Conservation (phyloP, 139 green algal species). For the Coccomyxa sp. region DNA sequence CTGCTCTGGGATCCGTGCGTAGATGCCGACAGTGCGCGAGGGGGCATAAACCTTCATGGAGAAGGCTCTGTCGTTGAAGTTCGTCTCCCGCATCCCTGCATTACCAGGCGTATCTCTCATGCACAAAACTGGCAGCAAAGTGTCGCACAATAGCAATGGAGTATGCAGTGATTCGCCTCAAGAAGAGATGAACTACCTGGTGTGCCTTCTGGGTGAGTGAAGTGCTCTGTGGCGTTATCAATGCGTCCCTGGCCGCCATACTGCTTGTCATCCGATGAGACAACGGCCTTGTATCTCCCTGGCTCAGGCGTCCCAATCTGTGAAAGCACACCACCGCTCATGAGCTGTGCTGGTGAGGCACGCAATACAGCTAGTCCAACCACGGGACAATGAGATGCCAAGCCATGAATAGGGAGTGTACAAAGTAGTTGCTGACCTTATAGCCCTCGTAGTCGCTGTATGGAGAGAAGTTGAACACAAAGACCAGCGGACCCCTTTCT, state of each 20-base stretch:
- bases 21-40: constrained; percentile 54
- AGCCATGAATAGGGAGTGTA: neutral
- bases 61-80: constrained; percentile 47
- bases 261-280: constrained; percentile 81
- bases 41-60: constrained; percentile 56
- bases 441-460: constrained; percentile 65
- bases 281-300: constrained; percentile 79
- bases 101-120: neutral
- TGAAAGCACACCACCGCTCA: neutral
- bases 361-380: neutral
- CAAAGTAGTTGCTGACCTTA: constrained; percentile 32
- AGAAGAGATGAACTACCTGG: constrained; percentile 11
- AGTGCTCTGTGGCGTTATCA: constrained; percentile 68
- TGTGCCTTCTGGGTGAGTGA: constrained; percentile 50
- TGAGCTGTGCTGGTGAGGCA: neutral
- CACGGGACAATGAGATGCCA: neutral
- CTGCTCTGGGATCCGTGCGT: constrained; percentile 20
- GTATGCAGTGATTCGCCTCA: neutral
- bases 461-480: constrained; percentile 95
- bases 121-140: too few species aligned
- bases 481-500: constrained; percentile 90
- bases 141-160: too few species aligned
- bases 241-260: constrained; percentile 82
- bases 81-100: constrained; percentile 18
- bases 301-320: constrained; percentile 54